phyloP scores from a whole-genome alignment of 768 basidiomycete species.

The Leccinum truebloodii region DNA sequence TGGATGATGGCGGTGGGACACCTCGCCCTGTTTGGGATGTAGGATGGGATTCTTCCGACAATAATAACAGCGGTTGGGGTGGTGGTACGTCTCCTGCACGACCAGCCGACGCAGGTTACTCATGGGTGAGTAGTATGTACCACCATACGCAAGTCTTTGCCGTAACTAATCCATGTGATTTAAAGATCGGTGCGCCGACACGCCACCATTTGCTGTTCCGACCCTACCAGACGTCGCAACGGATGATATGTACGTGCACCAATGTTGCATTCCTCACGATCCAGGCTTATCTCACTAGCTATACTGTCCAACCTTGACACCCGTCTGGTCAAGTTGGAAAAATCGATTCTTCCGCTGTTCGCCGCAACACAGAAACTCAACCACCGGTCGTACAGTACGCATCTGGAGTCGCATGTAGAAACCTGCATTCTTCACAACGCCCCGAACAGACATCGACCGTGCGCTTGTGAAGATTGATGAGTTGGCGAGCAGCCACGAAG shows the following conservation, averaged over 20 bases:
- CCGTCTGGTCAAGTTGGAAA: conserved; percentile 79
- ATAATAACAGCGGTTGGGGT: no score
- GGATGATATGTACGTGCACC: conserved; percentile 72
- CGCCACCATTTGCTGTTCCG: no score
- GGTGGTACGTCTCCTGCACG: no score
- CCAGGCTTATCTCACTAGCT: conserved; percentile 48
- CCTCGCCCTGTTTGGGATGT: no score
- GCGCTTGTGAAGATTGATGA: conserved; percentile 79
- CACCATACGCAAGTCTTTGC: no score
- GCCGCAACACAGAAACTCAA: conserved; percentile 76
- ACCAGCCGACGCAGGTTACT: no score
- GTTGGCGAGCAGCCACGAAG: conserved; percentile 72
- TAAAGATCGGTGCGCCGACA: no score
- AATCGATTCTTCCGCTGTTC: conserved; percentile 83
- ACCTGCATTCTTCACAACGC: not conserved
- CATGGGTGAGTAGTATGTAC: no score
- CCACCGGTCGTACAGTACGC: conserved; percentile 68
- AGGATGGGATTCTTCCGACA: no score
- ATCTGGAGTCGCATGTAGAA: not conserved
- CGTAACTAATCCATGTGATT: no score
- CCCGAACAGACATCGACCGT: conserved; percentile 69
- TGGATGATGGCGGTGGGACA: no score
- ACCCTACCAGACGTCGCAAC: conserved; percentile 73
- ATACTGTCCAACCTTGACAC: conserved; percentile 84
- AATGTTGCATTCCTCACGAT: conserved; percentile 3